phyloP scores from a whole-genome alignment of 306 rosid species.

The Lotus japonicus region DNA sequence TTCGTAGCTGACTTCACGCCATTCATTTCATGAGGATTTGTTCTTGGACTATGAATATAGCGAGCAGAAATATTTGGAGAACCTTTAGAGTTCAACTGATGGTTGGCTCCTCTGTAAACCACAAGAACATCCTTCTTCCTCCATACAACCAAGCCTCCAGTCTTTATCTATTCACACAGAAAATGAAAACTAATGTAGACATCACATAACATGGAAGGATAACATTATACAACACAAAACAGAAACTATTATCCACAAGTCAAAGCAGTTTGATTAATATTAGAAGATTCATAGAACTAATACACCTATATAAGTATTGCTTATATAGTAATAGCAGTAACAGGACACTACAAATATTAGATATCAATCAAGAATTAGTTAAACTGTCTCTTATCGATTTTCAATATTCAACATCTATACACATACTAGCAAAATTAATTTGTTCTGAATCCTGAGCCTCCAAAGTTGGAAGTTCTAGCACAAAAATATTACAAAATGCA shows the following conservation, averaged over 20 bases:
- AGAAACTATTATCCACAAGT: constrained; percentile 8
- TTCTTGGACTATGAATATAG: constrained; percentile 16
- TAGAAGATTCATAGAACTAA: background rate
- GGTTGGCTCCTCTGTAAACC: constrained; percentile 55
- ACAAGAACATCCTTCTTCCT: constrained; percentile 62
- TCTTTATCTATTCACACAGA: constrained; percentile 46
- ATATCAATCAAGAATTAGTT: background rate
- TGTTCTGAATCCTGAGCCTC: background rate
- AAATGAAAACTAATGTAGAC: constrained; percentile 22
- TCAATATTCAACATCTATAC: background rate
- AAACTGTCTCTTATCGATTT: background rate
- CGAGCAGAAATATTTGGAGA: constrained; percentile 19
- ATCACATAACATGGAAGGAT: constrained; percentile 7
- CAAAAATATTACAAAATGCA: background rate
- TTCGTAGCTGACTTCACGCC: constrained; percentile 16
- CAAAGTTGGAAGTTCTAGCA: background rate
- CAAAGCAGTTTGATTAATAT: background rate
- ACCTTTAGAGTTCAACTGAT: constrained; percentile 24
- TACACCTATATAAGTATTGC: background rate
- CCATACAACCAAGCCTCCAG: constrained; percentile 88
- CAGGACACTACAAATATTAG: background rate
- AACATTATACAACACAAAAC: background rate
- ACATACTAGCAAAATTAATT: background rate
- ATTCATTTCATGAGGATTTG: constrained; percentile 18
- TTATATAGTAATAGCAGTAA: background rate